Conservation (phyloP, 495 filamentous ascomycete species). For the Neurospora sp. region DNA sequence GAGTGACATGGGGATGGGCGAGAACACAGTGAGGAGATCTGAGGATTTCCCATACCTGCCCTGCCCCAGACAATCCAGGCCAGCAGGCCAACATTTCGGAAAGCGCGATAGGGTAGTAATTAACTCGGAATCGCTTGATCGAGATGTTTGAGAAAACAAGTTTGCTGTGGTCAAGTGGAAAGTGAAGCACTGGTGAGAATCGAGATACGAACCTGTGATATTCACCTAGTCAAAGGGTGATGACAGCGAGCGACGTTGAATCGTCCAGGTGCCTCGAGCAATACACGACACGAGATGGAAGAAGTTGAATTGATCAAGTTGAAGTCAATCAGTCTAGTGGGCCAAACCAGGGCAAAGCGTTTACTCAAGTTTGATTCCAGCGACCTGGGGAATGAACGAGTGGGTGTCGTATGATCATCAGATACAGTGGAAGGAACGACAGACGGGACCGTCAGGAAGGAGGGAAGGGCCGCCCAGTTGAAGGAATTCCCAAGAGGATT, state of each 20-base stretch:
- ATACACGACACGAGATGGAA: background rate
- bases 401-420: background rate
- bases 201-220: background rate
- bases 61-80: background rate
- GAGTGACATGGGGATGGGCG: background rate
- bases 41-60: background rate
- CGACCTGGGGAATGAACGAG: background rate
- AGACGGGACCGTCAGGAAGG: background rate
- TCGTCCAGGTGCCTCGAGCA: background rate
- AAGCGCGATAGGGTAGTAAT: background rate
- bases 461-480: background rate
- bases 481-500: background rate
- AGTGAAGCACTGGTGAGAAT: background rate
- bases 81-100: background rate
- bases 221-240: background rate
- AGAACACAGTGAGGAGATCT: background rate
- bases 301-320: background rate
- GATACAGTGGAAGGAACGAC: background rate
- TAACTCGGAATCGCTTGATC: no score
- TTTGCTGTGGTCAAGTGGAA: background rate
- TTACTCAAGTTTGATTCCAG: background rate
- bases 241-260: background rate
- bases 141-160: background rate
- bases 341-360: background rate
- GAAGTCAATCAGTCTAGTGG: background rate